These are phyloP conservation scores for Blastocladiella emersonii DNA, from an alignment of 371 early-diverging fungal species.

Conservation along the genomic window DNA sequence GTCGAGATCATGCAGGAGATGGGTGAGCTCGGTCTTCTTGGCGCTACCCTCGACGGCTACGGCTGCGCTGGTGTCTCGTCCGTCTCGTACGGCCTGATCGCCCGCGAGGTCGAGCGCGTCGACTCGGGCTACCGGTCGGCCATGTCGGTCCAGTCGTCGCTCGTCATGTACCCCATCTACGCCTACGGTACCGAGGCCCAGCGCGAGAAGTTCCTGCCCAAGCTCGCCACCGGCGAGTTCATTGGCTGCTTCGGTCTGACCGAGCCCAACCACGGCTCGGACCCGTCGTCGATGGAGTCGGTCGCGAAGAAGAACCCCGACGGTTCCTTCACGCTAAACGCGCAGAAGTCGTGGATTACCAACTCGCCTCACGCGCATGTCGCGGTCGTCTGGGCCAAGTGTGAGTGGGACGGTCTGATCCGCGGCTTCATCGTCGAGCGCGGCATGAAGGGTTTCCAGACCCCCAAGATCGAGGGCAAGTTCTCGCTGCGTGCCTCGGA, in stretches of 20 bases:
- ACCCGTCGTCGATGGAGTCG: constrained; percentile 90
- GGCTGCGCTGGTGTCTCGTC: constrained; percentile 95
- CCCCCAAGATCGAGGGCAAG: constrained; percentile 89
- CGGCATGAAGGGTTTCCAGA: constrained; percentile 71
- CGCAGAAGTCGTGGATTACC: constrained; percentile 97
- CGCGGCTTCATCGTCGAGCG: constrained; percentile 91
- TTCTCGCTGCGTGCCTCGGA: constrained; percentile 86
- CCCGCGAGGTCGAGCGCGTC: constrained; percentile 89
- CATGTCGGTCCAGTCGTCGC: constrained; percentile 94
- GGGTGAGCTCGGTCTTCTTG: constrained; percentile 89
- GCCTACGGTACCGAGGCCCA: constrained; percentile 85
- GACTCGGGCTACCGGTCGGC: constrained; percentile 95
- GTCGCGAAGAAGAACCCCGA: constrained; percentile 52
- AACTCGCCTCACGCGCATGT: constrained; percentile 96
- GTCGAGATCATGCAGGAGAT: constrained; percentile 80
- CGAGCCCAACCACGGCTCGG: constrained; percentile 96
- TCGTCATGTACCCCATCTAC: constrained; percentile 95
- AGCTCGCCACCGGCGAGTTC: constrained; percentile 76
- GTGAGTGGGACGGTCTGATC: constrained; percentile 66
- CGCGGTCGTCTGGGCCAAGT: constrained; percentile 96
- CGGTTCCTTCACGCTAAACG: constrained; percentile 67
- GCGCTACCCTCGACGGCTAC: constrained; percentile 90
- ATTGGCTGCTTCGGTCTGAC: constrained; percentile 93
- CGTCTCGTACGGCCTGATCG: constrained; percentile 91
- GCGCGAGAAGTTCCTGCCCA: constrained; percentile 79